Conservation (phyloP, 495 filamentous ascomycete genomes). For the Neurospora sp. region DNA sequence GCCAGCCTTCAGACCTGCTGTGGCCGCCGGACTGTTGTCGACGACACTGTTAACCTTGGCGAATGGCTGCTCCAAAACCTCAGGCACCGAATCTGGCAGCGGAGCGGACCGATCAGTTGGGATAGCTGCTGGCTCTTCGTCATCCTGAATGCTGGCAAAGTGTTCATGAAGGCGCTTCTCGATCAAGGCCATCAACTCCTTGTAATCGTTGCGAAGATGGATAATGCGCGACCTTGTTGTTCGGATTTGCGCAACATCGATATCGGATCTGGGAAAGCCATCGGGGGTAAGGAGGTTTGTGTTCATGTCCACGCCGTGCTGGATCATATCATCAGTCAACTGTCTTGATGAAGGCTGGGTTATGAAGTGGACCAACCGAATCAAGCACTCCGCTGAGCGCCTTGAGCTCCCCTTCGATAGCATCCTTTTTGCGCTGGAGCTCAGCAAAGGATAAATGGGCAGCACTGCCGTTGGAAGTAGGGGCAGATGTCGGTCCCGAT, state of each 20-base stretch:
- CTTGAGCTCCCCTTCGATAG: conserved; percentile 73
- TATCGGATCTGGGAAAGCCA: conserved; percentile 85
- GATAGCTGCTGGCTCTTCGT: conserved; percentile 11
- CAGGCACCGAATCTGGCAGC: conserved; percentile 27
- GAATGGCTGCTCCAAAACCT: conserved; percentile 58
- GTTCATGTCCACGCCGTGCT: conserved; percentile 93
- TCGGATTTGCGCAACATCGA: conserved; percentile 92
- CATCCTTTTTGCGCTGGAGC: conserved; percentile 61
- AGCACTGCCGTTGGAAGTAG: conserved; percentile 40
- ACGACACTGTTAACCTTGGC: conserved; percentile 84
- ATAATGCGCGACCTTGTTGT: conserved; percentile 87
- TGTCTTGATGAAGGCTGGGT: background rate
- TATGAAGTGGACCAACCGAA: conserved; percentile 49
- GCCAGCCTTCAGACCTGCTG: conserved; percentile 74
- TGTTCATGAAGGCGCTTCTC: conserved; percentile 78
- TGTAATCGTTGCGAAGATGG: conserved; percentile 83
- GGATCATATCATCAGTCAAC: conserved; percentile 11
- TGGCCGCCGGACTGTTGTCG: conserved; percentile 66
- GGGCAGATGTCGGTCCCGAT: conserved; percentile 53
- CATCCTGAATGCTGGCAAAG: conserved; percentile 44
- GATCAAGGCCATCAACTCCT: conserved; percentile 70
- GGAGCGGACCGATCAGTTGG: background rate
- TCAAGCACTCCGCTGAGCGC: conserved; percentile 76
- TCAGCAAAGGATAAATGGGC: conserved; percentile 51
- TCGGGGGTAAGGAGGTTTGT: conserved; percentile 81